Percentiles rank a stretch among this genome's conserved stretches.
phyloP scores from a whole-genome alignment of 1,284 basidiomycete genomes.

The Ustilago tritici region DNA sequence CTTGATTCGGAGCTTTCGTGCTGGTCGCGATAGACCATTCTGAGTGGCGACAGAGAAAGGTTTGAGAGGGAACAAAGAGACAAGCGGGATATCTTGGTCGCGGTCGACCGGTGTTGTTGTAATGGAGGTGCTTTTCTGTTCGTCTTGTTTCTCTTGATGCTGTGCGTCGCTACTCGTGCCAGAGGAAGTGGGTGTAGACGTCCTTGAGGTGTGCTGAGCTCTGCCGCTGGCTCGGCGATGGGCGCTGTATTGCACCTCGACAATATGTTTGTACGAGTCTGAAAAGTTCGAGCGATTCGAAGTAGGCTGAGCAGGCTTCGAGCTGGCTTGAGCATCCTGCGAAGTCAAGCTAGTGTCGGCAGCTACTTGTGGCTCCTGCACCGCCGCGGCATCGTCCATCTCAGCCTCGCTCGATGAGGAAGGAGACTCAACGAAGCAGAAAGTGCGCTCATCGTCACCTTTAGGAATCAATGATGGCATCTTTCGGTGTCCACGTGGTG shows the following conservation, averaged over 20 bases:
- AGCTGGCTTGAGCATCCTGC: not conserved
- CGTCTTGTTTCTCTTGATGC: not conserved
- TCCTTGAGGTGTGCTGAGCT: not conserved
- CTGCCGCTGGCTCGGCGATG: not conserved
- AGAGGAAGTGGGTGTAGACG: not conserved
- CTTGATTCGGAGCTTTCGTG: conserved; percentile 30
- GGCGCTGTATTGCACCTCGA: conserved; percentile 15
- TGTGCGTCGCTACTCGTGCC: not conserved
- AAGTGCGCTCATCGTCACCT: conserved; percentile 39
- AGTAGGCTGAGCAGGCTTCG: not conserved
- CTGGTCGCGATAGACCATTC: conserved; percentile 14
- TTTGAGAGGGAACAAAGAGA: conserved; percentile 9
- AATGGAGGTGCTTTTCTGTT: not conserved
- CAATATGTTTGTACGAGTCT: conserved; percentile 13
- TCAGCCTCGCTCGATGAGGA: conserved; percentile 18
- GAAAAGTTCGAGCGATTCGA: conserved; percentile 1
- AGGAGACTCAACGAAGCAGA: conserved; percentile 34
- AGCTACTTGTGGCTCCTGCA: conserved; percentile 9
- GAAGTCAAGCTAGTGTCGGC: conserved; percentile 3
- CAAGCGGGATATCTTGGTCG: conserved; percentile 20
- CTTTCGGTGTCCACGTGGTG: conserved; percentile 9
- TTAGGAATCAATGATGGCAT: conserved; percentile 38
- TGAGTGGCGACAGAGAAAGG: not conserved
- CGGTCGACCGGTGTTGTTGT: conserved; percentile 1
- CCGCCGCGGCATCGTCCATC: not conserved